A percentile compares a stretch with the other conserved stretches of the same genome.
Conservation (phyloP, 306 rosid genomes). For the Mimosa bimucronata region DNA sequence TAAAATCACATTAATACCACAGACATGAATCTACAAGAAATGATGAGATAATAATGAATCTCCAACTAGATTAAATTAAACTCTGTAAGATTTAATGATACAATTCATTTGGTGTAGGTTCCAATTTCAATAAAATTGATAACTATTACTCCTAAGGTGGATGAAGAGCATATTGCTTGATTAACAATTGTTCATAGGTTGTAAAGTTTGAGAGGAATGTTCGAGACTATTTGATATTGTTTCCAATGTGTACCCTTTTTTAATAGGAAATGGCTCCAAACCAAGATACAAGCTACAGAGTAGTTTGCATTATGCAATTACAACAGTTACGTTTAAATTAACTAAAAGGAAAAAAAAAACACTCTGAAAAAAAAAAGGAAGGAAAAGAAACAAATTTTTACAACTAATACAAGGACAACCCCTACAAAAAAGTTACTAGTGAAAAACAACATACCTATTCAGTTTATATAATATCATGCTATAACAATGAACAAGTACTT, state of each 20-base stretch:
- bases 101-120: conserved; percentile 4
- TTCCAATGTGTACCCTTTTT: conserved; percentile 18
- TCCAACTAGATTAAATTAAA: neutral
- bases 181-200: conserved; percentile 13
- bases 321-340: conserved; percentile 6
- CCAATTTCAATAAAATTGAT: conserved; percentile 22
- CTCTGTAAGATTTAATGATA: neutral
- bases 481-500: conserved; percentile 10
- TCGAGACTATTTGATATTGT: conserved; percentile 8
- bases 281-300: conserved; percentile 5
- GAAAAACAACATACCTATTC: neutral
- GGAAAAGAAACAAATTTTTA: no score
- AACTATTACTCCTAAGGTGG: neutral
- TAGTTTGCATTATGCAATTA: conserved; percentile 3
- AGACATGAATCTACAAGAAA: conserved; percentile 1
- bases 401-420: conserved; percentile 14
- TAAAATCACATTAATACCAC: conserved; percentile 25
- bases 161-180: conserved; percentile 13
- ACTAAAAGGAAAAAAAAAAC: neutral
- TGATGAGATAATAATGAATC: conserved; percentile 11
- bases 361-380: neutral
- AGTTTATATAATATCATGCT: conserved; percentile 6
- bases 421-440: neutral
- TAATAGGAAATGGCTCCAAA: conserved; percentile 6
- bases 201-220: neutral